Evolutionary conservation across 2,329 filamentous ascomycete genomes (phyloP), one percentile per base, ranked within the genome.

Genomic region (Raffaelea albimanens): DNA sequence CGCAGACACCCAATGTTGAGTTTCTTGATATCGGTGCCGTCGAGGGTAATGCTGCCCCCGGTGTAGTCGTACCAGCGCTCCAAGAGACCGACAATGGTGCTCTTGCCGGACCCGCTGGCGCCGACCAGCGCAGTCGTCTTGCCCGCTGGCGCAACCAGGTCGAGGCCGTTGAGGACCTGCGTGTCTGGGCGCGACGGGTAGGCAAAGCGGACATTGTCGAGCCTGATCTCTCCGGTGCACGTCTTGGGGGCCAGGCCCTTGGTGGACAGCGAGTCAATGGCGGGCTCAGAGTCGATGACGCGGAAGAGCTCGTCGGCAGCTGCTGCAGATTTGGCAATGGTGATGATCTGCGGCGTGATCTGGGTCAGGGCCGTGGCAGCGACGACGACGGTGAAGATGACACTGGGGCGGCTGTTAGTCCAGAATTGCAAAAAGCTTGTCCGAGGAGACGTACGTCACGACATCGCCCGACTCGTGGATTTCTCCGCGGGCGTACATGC

Each of bases 141-240:
- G 2, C 55, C 57, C 36, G 60, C 58, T 40, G 58, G 54, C 21
- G 56, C 73, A 0, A 63, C 65, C 21, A 79, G 63, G 58, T 78
- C 72, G 19, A 85, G 63, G 1, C 81, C 82, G 22, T 78, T 76
- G 5, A 86, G 70, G 1, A 86, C 80, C 18, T 79, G 77, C 49
- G 81, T 78, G 49, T 85, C 80, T 7, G 0, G 72, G 5, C 82
- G 71, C 2, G 80, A 83, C 2, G 82, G 81, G 55, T 87, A 87
- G 42, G 78, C 69, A 67, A 85, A 85, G 60, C 83, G 80, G 3
- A 85, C 80, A 51, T 82, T 74, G 16, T 74, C 69, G 59, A 87
- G 82, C 56, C 85, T 78, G 53, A 86, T 74, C 34, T 68, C 67
- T 8, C 34, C 34, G 23, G 19, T 23, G 14, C 34, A 38, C 5